phyloP scores from a whole-genome alignment of 768 basidiomycete genomes.

The Serendipita sp. region DNA sequence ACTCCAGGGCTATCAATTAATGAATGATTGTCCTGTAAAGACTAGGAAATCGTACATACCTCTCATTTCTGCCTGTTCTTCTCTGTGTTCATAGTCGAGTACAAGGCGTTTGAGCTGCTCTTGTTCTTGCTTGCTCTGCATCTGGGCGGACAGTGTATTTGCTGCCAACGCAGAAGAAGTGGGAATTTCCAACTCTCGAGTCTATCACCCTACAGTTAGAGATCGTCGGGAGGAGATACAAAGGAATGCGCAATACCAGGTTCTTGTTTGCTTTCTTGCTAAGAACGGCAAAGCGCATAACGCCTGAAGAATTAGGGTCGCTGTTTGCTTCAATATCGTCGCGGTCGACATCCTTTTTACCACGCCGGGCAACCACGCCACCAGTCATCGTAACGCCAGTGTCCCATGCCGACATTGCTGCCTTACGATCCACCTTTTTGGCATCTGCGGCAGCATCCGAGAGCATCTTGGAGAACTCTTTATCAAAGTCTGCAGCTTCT shows the following conservation, averaged over 20 bases:
- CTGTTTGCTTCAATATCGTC: constrained; percentile 34
- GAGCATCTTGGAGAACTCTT: constrained; percentile 89
- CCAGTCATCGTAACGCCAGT: constrained; percentile 58
- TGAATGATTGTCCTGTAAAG: not conserved
- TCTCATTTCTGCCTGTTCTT: constrained; percentile 30
- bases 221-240: constrained; percentile 4
- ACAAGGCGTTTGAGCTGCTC: constrained; percentile 94
- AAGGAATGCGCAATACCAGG: constrained; percentile 35
- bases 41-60: constrained; percentile 6
- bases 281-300: constrained; percentile 86
- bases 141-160: constrained; percentile 78
- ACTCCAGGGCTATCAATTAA: not conserved
- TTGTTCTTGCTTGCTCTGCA: constrained; percentile 90
- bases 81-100: constrained; percentile 76
- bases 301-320: constrained; percentile 20
- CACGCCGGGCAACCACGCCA: constrained; percentile 15
- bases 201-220: constrained; percentile 25
- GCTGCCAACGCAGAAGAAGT: constrained; percentile 74
- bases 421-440: constrained; percentile 75
- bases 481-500: constrained; percentile 83
- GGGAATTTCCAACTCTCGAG: constrained; percentile 78
- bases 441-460: constrained; percentile 73
- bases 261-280: constrained; percentile 89
- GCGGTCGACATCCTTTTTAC: constrained; percentile 51
- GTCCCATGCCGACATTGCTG: constrained; percentile 77